Percentiles rank a stretch among this genome's conserved stretches.
These are phyloP conservation scores for Fusarium odoratissimum DNA, from an alignment of 2,329 filamentous ascomycete species.

Conservation along the genomic window DNA sequence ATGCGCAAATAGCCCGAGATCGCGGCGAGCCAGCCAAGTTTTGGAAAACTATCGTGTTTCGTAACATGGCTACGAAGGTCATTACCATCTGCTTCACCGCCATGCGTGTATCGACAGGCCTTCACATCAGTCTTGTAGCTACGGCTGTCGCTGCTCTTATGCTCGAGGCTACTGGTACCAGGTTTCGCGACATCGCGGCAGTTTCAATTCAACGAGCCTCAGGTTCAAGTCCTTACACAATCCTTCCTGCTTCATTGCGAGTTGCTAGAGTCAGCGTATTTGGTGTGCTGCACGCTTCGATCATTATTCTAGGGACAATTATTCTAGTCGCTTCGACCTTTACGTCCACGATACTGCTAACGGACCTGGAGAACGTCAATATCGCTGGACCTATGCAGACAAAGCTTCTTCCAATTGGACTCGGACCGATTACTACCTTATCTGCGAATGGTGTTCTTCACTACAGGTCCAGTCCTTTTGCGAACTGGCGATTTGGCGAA, in stretches of 20 bases:
- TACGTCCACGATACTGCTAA: background rate
- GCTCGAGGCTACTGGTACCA: background rate
- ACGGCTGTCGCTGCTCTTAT: background rate
- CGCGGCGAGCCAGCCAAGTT: accelerated
- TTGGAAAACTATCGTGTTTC: background rate
- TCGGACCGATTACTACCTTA: background rate
- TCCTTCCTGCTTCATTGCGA: background rate
- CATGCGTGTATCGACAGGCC: background rate
- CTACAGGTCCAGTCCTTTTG: background rate
- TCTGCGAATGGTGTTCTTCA: background rate
- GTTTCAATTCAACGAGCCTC: background rate
- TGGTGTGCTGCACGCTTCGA: accelerated
- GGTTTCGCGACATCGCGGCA: background rate
- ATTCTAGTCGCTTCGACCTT: background rate
- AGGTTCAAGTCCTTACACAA: background rate
- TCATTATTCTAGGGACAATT: accelerated
- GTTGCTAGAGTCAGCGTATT: accelerated
- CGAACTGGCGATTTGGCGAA: background rate
- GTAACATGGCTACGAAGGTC: background rate
- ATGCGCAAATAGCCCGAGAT: background rate
- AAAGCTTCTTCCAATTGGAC: background rate
- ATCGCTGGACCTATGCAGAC: background rate
- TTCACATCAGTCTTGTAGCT: background rate
- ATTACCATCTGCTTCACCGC: background rate
- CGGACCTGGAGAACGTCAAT: background rate